phyloP scores from a whole-genome alignment of 148 eudicot species.

The Tetragonia tetragonoides region DNA sequence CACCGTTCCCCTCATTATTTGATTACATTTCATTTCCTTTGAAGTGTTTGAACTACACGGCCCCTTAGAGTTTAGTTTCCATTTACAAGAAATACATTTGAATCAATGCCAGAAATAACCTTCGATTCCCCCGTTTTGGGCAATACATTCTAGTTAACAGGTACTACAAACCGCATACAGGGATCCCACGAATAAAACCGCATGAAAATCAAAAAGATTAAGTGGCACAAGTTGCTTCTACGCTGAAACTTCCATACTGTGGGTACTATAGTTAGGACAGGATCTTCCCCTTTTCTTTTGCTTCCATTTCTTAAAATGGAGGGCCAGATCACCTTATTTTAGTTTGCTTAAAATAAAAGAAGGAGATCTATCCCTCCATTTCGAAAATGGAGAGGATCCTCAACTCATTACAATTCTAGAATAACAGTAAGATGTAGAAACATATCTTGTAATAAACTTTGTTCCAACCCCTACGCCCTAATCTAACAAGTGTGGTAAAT shows the following conservation, averaged over 20 bases:
- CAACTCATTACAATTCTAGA: too few species aligned
- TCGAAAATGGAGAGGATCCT: too few species aligned
- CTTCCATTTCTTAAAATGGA: too few species aligned
- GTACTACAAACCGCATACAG: neutral
- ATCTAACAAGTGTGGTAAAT: neutral
- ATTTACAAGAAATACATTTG: neutral
- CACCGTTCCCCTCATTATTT: too few species aligned
- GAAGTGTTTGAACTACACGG: too few species aligned
- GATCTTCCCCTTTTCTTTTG: too few species aligned
- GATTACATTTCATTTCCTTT: too few species aligned
- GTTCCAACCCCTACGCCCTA: neutral
- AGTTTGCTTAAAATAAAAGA: too few species aligned
- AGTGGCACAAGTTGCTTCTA: neutral
- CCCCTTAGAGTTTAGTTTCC: neutral
- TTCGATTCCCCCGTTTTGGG: neutral
- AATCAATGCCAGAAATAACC: neutral
- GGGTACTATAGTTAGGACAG: neutral
- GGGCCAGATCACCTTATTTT: too few species aligned
- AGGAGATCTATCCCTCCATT: too few species aligned
- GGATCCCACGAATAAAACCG: neutral
- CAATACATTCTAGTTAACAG: neutral
- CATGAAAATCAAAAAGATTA: neutral
- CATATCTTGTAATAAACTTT: neutral
- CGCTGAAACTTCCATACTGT: neutral
- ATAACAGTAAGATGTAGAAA: too few species aligned